Percentiles rank a stretch among this genome's conserved stretches.
Conservation (phyloP, 2,329 filamentous ascomycete genomes). For the Fusarium sterilihyphosum region DNA sequence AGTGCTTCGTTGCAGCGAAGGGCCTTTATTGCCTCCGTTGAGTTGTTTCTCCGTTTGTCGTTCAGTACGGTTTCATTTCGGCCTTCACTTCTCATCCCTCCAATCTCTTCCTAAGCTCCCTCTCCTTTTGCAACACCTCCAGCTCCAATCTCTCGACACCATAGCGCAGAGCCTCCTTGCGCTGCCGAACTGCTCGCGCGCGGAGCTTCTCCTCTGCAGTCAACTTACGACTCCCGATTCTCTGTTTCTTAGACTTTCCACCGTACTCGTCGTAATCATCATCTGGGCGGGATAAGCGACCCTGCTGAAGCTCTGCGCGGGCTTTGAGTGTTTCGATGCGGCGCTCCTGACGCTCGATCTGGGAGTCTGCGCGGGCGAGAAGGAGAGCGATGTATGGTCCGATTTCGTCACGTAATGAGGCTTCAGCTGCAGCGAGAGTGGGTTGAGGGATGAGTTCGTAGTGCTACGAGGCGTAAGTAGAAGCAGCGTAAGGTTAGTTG, state of each 20-base stretch:
- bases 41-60: neutral
- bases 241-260: conserved; percentile 34
- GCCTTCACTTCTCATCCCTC: conserved; percentile 46
- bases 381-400: conserved; percentile 85
- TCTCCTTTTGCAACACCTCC: conserved; percentile 81
- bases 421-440: conserved; percentile 82
- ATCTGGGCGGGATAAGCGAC: conserved; percentile 58
- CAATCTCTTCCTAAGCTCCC: conserved; percentile 64
- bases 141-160: conserved; percentile 86
- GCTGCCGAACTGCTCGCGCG: conserved; percentile 73
- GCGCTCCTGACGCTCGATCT: conserved; percentile 83
- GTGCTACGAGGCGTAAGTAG: conserved; percentile 65
- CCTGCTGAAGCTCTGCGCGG: conserved; percentile 84
- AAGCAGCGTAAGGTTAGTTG: neutral
- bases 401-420: conserved; percentile 86
- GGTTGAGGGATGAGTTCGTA: conserved; percentile 92
- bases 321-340: conserved; percentile 87
- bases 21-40: neutral
- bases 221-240: conserved; percentile 51
- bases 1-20: neutral
- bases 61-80: neutral
- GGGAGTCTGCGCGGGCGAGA: conserved; percentile 81
- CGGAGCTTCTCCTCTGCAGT: conserved; percentile 63
- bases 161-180: conserved; percentile 87
- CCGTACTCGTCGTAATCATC: conserved; percentile 23